These are phyloP conservation scores for Aureobasidium sp. DNA, from an alignment of 2,329 filamentous ascomycete species.

Conservation along the genomic window DNA sequence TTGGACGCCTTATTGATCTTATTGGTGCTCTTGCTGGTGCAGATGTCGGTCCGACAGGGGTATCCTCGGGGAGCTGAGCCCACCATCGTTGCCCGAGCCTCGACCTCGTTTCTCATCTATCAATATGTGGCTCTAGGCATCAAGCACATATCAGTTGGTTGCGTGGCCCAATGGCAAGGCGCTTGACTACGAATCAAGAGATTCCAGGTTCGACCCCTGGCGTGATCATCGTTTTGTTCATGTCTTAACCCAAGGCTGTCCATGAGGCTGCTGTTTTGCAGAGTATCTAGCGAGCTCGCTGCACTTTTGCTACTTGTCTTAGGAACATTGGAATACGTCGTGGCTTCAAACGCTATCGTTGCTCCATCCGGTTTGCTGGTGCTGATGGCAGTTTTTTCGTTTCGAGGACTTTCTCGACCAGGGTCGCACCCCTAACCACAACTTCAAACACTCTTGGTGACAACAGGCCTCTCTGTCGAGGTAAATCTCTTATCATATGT, in stretches of 20 bases:
- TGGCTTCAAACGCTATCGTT: no score
- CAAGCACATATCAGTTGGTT: neutral
- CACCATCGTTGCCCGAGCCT: neutral
- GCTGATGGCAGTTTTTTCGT: neutral
- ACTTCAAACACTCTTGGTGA: neutral
- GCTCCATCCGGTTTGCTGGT: neutral
- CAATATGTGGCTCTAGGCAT: no score
- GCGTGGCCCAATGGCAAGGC: slow-evolving; percentile 50
- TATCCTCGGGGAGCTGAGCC: neutral
- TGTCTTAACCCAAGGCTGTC: neutral
- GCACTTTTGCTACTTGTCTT: neutral
- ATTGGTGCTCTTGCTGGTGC: neutral
- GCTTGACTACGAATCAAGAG: slow-evolving; percentile 44
- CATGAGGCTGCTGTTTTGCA: neutral
- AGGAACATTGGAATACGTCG: no score
- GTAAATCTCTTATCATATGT: neutral
- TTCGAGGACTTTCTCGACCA: neutral
- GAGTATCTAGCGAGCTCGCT: neutral
- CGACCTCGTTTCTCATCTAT: neutral
- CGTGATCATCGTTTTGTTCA: slow-evolving; percentile 13
- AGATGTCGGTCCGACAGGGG: neutral
- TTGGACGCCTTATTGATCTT: neutral
- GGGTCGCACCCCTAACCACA: neutral
- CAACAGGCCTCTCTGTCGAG: no score
- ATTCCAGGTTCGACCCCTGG: slow-evolving; percentile 18